Evolutionary conservation across 805 yeast genomes (phyloP), one percentile per base, ranked within the genome.

Genomic region (Vanderwaltozyma yarrowii): DNA sequence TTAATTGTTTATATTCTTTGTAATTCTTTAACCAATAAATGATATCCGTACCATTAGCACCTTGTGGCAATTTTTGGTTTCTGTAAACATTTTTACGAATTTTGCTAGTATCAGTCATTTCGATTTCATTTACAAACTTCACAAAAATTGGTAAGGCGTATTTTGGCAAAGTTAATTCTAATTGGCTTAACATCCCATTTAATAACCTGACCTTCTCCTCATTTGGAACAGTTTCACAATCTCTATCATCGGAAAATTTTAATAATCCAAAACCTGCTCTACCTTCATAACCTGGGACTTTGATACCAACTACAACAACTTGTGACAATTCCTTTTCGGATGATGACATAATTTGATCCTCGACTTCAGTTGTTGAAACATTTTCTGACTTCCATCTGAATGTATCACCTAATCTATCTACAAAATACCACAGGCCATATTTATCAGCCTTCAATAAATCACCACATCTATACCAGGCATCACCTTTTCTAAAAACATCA

Each of bases 311-410:
- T 17, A 88, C 95, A 33, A 85, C 87, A 11, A 80, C 74, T 44
- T 80, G 85, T 43, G 71, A 70, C 34, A 81, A 64, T 5, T 34
- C 36, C 13, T 54, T 46, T 15, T 49, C 48, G 18, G 58, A 63
- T 21, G 64, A 56, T 4, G 62, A 41, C 35, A 65, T 56, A 21
- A 83, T 60, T 54, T 77, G 79, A 53, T 80, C 82, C 56, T 89
- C 96, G 29, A 88, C 96, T 63, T 88, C 96, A 25, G 88, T 79
- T 12, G 96, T 87, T 14, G 92, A 78, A 10, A 89, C 96, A 58
- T 88, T 88, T 63, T 88, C 97, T 2, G 94, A 81, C 64, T 86
- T 89, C 97, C 97, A 88, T 50, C 97, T 71, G 66, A 83, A 88
- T 0, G 96, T 89, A 55, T 88, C 97, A 30, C 97, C 97, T 52